Evolutionary conservation across 225 moss, liverwort and hornwort species (phyloP), one percentile per base, ranked within the genome.

Genomic region (Asterella californica): DNA sequence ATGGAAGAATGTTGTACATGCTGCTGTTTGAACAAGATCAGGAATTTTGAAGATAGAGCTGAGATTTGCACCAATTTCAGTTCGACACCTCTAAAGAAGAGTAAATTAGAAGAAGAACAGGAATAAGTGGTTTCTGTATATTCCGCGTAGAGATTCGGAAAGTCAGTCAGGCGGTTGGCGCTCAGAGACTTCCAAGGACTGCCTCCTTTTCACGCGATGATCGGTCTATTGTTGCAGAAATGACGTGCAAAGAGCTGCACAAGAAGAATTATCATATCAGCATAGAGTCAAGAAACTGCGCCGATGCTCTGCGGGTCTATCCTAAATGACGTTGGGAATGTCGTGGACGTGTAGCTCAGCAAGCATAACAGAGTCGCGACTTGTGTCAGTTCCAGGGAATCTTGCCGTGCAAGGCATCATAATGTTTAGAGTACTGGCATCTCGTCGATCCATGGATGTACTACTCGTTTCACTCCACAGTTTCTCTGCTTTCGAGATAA

Each of bases 1-100:
- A 67, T 36, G 18, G 67, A 67, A 67, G 67, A 67, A 67, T 67
- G 67, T 67, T 67, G 67, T 67, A 67, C 67, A 36, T 34, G 67
- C 30, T 67, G 67, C 67, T 12, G 52, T 52, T 25, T 61, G 61
- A 61, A 10, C 4, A 61, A 61, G n/a, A 67, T 67, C 32, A 2
- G 65, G 59, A 60, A 60, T 60, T 60, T 25, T 60, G n/a, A 27
- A 61, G 11, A 61, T 1, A 25, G n/a, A 25, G n/a, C 27, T 27
- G 61, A 6, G 27, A 61, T 52, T 61, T 25, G 61, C 61, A 61
- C 61, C 25, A 61, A 61, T n/a, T 61, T 61, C n/a, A 27, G n/a
- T 27, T 61, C 27, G 61, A 61, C 61, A 25, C n/a, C 61, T 57
- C 7, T 3, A 42, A 42, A 7, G 42, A 52, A 52, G 5, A 17